Conservation (phyloP, 371 early-diverging fungal species). For the Blakeslea trispora region DNA sequence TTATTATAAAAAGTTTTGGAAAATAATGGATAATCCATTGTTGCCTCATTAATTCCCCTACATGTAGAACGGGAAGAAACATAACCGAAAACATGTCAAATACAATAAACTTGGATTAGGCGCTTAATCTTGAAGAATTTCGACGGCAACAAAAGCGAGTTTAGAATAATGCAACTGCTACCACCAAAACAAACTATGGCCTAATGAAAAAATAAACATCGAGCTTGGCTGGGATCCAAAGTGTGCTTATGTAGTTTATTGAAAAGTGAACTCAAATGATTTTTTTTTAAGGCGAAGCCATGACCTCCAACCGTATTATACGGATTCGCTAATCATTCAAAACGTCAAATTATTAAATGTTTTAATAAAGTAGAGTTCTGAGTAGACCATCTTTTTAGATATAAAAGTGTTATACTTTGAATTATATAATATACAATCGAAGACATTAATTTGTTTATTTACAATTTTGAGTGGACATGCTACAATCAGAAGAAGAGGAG, state of each 20-base stretch:
- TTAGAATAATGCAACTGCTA: conserved; percentile 6
- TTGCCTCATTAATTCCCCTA: neutral
- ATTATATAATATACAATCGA: conserved; percentile 1
- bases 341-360: neutral
- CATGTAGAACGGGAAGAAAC: conserved; percentile 1
- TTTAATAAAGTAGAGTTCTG: conserved; percentile 1
- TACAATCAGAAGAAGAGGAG: conserved; percentile 3
- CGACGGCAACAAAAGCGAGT: conserved; percentile 4
- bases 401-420: conserved; percentile 3
- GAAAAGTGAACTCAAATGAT: conserved; percentile 3
- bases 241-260: conserved; percentile 1
- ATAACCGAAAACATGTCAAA: conserved; percentile 7
- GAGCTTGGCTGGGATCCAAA: neutral
- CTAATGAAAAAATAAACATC: conserved; percentile 5
- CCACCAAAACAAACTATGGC: conserved; percentile 7
- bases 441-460: neutral
- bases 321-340: conserved; percentile 3
- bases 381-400: conserved; percentile 2
- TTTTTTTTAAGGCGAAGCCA: conserved; percentile 3
- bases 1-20: neutral
- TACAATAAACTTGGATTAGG: conserved; percentile 5
- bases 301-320: conserved; percentile 3
- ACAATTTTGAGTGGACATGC: neutral
- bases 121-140: neutral
- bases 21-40: conserved; percentile 2